Percentiles rank a stretch among this genome's conserved stretches.
phyloP scores from a whole-genome alignment of 164 flowering plant species.

The Sedum album region DNA sequence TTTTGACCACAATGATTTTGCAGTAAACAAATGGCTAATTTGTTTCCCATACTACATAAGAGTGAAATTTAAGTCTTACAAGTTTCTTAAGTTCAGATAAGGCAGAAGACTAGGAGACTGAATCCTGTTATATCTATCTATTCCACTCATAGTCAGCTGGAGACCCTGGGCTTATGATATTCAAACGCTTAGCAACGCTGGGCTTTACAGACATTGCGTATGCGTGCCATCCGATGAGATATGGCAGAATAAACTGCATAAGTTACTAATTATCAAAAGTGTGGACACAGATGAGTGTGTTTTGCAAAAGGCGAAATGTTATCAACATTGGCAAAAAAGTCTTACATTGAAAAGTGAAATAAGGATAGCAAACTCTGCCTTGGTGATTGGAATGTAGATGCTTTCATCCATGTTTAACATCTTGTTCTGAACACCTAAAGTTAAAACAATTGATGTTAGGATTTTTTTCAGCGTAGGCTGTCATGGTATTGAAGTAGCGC shows the following conservation, averaged over 20 bases:
- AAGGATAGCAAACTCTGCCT: constrained; percentile 73
- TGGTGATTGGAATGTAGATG: constrained; percentile 74
- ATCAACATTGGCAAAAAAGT: neutral
- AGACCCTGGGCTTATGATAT: constrained; percentile 33
- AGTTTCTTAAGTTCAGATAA: too few relatives aligned
- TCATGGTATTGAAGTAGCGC: too few relatives aligned
- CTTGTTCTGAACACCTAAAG: constrained; percentile 76
- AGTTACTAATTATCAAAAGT: neutral
- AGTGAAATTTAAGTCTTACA: too few relatives aligned
- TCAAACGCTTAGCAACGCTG: constrained; percentile 33
- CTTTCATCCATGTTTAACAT: constrained; percentile 65
- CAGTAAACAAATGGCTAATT: too few relatives aligned
- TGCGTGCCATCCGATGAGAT: constrained; percentile 87
- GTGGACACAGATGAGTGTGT: neutral
- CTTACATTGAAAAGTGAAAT: constrained; percentile 70
- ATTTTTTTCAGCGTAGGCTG: neutral
- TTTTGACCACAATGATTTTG: too few relatives aligned
- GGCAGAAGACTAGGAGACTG: neutral
- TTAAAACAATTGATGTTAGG: neutral
- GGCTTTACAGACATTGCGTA: constrained; percentile 52
- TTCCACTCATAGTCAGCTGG: constrained; percentile 74
- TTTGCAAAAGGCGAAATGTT: neutral
- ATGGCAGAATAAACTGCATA: constrained; percentile 80
- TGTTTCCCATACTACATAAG: too few relatives aligned
- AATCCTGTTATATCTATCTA: constrained; percentile 28